Evolutionary conservation across 306 rosid species (phyloP), one percentile per base, ranked within the genome.

Genomic region (Fragaria iinumae): DNA sequence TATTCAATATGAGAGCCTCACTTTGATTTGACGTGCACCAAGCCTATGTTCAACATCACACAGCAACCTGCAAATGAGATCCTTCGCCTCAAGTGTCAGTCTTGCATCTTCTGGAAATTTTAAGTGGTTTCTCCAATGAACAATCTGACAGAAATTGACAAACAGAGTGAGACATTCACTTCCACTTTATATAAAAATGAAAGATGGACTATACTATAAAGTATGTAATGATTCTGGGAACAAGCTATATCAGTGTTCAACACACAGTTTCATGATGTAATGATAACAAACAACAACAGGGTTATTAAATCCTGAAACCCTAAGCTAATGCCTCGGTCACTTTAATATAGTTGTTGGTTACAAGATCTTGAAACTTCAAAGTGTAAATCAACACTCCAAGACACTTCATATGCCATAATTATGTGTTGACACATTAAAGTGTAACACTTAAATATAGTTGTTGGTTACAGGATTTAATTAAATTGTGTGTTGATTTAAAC

Each of bases 81-180:
- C 98, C 85, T 95, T 92, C 39, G 96, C 98, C 86, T 92, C 97
- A 76, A 64, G 80, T 49, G 97, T 85, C 88, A 95, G 80, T 81
- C 77, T 89, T 73, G 92, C 81, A 57, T 95, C 98, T 84, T 95
- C 97, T 16, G 98, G 97, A 87, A 90, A 95, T 71, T 77, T 88
- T 79, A 95, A 82, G 76, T 95, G 96, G 80, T 85, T 90, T 86
- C 83, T 95, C 98, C 98, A 95, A 85, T 95, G 96, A 89, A 95
- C 97, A 86, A 95, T 95, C 98, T 95, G 89, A 68, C 60, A 87
- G 80, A 71, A 84, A 74, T 75, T 70, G 78, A 62, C 69, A 69
- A 79, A 81, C 72, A 44, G 53, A 77, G 73, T 64, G 81, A 52
- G 53, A 71, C 48, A 49, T 56, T 71, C 53, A 71, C n/a, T 32